Base-by-base conservation (phyloP, 352 stramenopile species). In the Phytopythium oedochilum region DNA sequence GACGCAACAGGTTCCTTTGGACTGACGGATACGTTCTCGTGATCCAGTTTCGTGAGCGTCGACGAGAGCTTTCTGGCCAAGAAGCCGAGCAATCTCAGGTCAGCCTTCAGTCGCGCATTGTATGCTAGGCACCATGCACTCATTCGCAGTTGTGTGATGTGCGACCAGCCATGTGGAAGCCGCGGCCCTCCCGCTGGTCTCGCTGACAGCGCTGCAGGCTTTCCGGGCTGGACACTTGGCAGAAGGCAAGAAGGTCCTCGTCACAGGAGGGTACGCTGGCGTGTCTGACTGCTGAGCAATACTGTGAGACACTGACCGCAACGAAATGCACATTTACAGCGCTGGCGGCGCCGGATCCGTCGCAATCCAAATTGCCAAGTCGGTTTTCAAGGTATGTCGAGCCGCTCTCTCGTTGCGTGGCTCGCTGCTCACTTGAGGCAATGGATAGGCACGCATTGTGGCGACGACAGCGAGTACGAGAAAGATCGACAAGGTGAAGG, bases 361-460 rank as follows among this genome's bases (percentile, higher is more conserved):
- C 3, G 83, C 80, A 18, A 76, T 93, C 58, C 83, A 93, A 58
- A 67, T 93, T 29, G 83, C 83, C 15, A 90, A 90, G 59, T 48
- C 61, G 32, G 74, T 89, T 17, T 91, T 89, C 64, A 93, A 91
- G 68, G 78, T 75, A 46, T 2, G 31, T n/a, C 15, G 18, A n/a
- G n/a, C n/a, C n/a, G n/a, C n/a, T n/a, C n/a, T n/a, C n/a, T n/a
- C n/a, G n/a, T n/a, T n/a, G n/a, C n/a, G n/a, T n/a, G n/a, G n/a
- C 11, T 29, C 9, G 39, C 9, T 26, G 0, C 20, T 45, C 20
- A 45, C 39, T 45, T 28, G 18, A 31, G 9, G 3, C 40, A 15
- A 20, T 31, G 12, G 12, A n/a, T 22, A 84, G 75, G 75, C 79
- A 10, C 46, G 73, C 38, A 85, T 70, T n/a, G 70, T 93, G 29